A percentile compares a stretch with the other conserved stretches of the same genome.
Conservation (phyloP, 371 early-diverging fungal species). For the Funneliformis caledonium region DNA sequence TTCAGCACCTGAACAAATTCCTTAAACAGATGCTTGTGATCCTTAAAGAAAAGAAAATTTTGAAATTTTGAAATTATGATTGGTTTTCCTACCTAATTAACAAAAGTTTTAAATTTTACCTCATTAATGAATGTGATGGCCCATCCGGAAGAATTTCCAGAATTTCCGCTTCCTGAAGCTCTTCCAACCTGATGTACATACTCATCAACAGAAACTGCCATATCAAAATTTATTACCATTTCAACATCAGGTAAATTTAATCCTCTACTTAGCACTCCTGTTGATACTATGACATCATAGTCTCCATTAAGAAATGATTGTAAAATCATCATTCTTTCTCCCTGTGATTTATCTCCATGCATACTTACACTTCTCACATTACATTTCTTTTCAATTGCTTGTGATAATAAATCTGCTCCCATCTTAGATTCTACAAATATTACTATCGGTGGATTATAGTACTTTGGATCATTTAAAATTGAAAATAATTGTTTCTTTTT, state of each 20-base stretch:
- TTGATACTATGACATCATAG: conserved; percentile 56
- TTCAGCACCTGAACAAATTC: conserved; percentile 57
- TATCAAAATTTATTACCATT: conserved; percentile 65
- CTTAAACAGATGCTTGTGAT: conserved; percentile 54
- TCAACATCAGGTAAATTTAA: conserved; percentile 55
- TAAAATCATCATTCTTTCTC: conserved; percentile 51
- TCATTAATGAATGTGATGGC: conserved; percentile 67
- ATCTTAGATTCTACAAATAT: conserved; percentile 65
- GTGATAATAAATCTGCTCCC: conserved; percentile 59
- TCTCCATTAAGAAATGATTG: conserved; percentile 49
- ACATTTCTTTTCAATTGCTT: conserved; percentile 53
- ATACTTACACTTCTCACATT: conserved; percentile 53
- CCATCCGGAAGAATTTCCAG: conserved; percentile 44
- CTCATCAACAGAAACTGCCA: conserved; percentile 61
- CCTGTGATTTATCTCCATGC: conserved; percentile 59
- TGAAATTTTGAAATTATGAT: not conserved
- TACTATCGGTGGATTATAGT: conserved; percentile 59
- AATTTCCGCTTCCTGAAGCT: conserved; percentile 51
- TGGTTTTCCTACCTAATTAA: too few species aligned
- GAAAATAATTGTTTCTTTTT: conserved; percentile 64
- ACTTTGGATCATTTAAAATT: conserved; percentile 60
- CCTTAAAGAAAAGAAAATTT: conserved; percentile 42
- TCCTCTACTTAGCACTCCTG: conserved; percentile 62
- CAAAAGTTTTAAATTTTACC: conserved; percentile 40
- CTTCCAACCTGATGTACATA: conserved; percentile 66